A percentile compares a stretch with the other conserved stretches of the same genome.
Conservation (phyloP, 78 protist species). For the Fonticula alba region DNA sequence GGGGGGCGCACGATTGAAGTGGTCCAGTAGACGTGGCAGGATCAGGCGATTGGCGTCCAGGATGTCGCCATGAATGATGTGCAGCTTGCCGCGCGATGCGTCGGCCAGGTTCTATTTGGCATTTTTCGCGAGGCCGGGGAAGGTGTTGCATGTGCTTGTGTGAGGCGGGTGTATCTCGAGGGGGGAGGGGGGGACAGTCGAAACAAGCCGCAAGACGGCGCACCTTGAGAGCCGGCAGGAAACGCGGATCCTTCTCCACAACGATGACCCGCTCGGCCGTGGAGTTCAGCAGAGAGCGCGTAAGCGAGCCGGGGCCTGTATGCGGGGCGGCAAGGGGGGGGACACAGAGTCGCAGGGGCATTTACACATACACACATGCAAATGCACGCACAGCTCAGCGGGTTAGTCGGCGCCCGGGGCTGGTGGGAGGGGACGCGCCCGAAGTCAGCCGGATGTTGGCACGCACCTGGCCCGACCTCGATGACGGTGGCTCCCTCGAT, state of each 20-base stretch:
- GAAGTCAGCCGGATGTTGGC: neutral
- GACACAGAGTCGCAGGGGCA: neutral
- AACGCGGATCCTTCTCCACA: slow-evolving; percentile 44
- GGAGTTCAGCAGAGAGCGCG: slow-evolving; percentile 22
- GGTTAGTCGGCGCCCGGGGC: no score
- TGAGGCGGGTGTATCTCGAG: neutral
- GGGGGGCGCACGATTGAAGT: neutral
- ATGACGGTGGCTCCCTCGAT: slow-evolving; percentile 29
- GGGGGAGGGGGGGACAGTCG: neutral
- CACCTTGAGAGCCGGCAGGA: slow-evolving; percentile 22
- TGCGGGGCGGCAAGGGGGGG: neutral
- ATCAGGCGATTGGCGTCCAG: slow-evolving; percentile 6
- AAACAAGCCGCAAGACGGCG: neutral
- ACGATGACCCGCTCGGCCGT: slow-evolving; percentile 23
- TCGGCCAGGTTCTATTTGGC: slow-evolving; percentile 30
- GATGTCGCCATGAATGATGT: slow-evolving; percentile 31
- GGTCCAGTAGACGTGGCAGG: neutral
- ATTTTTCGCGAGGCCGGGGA: no score
- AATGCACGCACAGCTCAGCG: no score
- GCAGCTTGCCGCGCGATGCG: slow-evolving; percentile 17
- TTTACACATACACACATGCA: no score
- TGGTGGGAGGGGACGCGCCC: no score
- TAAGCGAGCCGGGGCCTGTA: slow-evolving; percentile 51
- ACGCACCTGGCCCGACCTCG: slow-evolving; percentile 47
- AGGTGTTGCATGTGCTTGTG: no score